Base-by-base conservation (phyloP, 2,329 filamentous ascomycete genomes). In the Periconia sp. region DNA sequence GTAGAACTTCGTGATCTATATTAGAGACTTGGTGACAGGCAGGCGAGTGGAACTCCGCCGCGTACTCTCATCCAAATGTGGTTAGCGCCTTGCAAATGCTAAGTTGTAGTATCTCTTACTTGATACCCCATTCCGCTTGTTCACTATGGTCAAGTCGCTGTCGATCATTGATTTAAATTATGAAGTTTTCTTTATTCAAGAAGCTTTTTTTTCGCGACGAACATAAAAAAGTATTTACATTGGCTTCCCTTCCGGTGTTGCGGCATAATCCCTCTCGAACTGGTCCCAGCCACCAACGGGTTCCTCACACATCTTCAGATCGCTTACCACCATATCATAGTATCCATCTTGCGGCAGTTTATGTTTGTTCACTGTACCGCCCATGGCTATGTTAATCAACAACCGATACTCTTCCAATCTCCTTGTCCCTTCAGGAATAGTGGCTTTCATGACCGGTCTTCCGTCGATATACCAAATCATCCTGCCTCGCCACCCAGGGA, bases 381-480 rank as follows among this genome's bases (percentile, higher is more conserved):
- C 83, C 80, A 86, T 85, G 1, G 83, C 83, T n/a, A 86, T 76
- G 53, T 86, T 86, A 17, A 86, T 76, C 54, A 85, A 68, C 9
- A 86, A 71, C 17, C 77, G 78, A 70, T 79, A 85, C 23, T 85
- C 83, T 51, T 80, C 77, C 69, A 86, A 76, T 6, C 79, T 75
- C 13, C 83, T 72, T 2, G 81, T 84, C 0, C 82, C 82, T 1
- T 64, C 59, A 0, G 83, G 83, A 20, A 84, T 80, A 2, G 67
- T 61, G 0, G 76, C 82, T 69, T 80, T 84, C 83, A 86, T 85
- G 1, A 85, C 80, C 0, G 81, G 75, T 33, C 72, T 66, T 0
- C 81, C 81, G 59, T 86, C 82, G 50, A 86, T 80, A 61, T 83
- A 85, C 83, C 83, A 86, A 1, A 85, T 67, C 68, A 84, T 71